phyloP scores from a whole-genome alignment of 345 rosid species.

The Conringia planisiliqua region DNA sequence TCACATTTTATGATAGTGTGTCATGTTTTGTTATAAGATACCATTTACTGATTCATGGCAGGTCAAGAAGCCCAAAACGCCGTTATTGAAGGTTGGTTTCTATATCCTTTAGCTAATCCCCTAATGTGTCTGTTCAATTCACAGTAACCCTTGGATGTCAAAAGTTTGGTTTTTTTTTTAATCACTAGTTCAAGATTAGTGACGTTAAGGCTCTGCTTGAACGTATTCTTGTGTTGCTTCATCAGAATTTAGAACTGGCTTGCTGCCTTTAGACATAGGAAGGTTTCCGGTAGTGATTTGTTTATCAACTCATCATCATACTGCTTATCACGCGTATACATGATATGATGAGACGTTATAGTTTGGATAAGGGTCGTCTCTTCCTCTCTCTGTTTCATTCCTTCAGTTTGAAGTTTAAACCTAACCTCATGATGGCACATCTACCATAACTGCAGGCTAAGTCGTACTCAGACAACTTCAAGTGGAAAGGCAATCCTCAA shows the following conservation, averaged over 20 bases:
- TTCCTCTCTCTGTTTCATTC: not conserved
- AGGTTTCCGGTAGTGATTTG: not conserved
- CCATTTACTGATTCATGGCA: slow-evolving; percentile 26
- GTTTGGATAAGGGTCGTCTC: not conserved
- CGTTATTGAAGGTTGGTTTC: slow-evolving; percentile 36
- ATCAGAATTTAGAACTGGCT: not conserved
- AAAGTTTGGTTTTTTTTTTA: not conserved
- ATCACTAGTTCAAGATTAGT: not conserved
- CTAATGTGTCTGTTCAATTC: not conserved
- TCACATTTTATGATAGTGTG: not conserved
- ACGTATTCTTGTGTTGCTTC: not conserved
- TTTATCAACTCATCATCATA: not conserved
- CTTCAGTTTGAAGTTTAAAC: not conserved
- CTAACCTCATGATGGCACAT: not conserved
- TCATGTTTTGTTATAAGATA: not conserved
- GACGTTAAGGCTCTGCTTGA: not conserved
- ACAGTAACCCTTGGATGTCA: not conserved
- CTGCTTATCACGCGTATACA: not conserved
- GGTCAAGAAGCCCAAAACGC: slow-evolving; percentile 69
- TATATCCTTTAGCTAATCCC: not conserved
- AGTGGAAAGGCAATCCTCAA: slow-evolving; percentile 75
- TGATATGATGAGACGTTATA: not conserved
- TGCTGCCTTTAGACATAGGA: not conserved
- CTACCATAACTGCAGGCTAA: slow-evolving; percentile 43
- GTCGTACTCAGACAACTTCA: slow-evolving; percentile 93